Conservation (phyloP, 1,139 yeast species). For the Debaryomycetaceae sp. region DNA sequence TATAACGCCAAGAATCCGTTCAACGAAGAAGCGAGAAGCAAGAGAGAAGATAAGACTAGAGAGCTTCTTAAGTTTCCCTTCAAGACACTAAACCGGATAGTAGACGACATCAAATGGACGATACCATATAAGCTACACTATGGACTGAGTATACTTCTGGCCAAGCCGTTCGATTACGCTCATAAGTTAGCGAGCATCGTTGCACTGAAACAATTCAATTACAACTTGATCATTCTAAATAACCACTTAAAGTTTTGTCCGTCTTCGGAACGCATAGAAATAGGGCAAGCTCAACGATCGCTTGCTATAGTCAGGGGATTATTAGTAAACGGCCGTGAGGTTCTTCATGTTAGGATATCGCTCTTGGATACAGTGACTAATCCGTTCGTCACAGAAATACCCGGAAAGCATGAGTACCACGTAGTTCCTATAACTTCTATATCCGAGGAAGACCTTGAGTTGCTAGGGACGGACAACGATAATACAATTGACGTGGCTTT, state of each 20-base stretch:
- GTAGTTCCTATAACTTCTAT: slow-evolving; percentile 21
- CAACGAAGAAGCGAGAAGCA: not conserved
- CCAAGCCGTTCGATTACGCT: slow-evolving; percentile 35
- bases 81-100: slow-evolving; percentile 62
- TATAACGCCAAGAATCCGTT: slow-evolving; percentile 4
- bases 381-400: slow-evolving; percentile 16
- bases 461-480: slow-evolving; percentile 11
- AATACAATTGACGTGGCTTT: slow-evolving; percentile 33
- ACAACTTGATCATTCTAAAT: slow-evolving; percentile 29
- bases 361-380: slow-evolving; percentile 24
- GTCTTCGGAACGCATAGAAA: slow-evolving; percentile 19
- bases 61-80: slow-evolving; percentile 30
- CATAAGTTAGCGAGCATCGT: slow-evolving; percentile 21
- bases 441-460: slow-evolving; percentile 24
- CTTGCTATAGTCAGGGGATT: slow-evolving; percentile 34
- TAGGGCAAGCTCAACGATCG: slow-evolving; percentile 14
- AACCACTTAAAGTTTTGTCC: slow-evolving; percentile 31
- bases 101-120: slow-evolving; percentile 60
- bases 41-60: not conserved
- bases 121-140: slow-evolving; percentile 20
- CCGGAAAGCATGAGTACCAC: slow-evolving; percentile 38
- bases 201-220: slow-evolving; percentile 9
- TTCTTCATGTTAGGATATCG: slow-evolving; percentile 32
- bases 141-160: slow-evolving; percentile 22
- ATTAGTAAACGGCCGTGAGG: slow-evolving; percentile 17